Percentiles rank a stretch among this genome's conserved stretches.
phyloP scores from a whole-genome alignment of 495 filamentous ascomycete species.

The Halenospora varia region DNA sequence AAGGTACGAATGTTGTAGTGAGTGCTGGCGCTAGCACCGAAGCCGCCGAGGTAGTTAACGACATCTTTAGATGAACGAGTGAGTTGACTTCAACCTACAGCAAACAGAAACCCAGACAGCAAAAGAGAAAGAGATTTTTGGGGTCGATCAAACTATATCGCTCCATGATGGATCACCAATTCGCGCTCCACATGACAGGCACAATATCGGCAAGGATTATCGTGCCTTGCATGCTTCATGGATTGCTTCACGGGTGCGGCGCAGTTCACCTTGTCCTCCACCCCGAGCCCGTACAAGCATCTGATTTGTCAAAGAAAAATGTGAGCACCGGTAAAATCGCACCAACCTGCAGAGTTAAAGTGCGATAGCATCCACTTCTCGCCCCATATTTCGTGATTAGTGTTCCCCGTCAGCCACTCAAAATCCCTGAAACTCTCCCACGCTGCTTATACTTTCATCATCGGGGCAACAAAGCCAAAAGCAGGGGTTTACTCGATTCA shows the following conservation, averaged over 20 bases:
- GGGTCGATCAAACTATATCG: neutral
- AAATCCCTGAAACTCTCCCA: no score
- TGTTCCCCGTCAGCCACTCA: neutral
- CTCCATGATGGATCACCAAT: neutral
- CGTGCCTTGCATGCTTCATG: neutral
- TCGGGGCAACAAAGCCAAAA: no score
- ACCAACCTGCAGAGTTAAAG: neutral
- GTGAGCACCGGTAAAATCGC: neutral
- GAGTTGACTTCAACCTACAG: neutral
- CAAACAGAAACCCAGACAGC: neutral
- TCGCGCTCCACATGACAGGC: neutral
- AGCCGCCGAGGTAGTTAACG: neutral
- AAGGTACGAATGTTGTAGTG: conserved; percentile 25
- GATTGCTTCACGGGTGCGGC: neutral
- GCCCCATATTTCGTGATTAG: neutral
- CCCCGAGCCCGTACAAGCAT: neutral
- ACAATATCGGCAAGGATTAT: no score
- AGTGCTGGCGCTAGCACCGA: conserved; percentile 11
- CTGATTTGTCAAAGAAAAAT: neutral
- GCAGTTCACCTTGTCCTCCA: neutral
- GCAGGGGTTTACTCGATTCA: no score
- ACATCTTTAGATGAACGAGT: neutral
- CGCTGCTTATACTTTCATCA: no score
- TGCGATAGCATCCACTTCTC: neutral
- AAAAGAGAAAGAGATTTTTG: neutral